Percentiles rank a stretch among this genome's conserved stretches.
Evolutionary conservation across 1,139 yeast species (phyloP).

Genomic region (Blastobotrys proliferans): DNA sequence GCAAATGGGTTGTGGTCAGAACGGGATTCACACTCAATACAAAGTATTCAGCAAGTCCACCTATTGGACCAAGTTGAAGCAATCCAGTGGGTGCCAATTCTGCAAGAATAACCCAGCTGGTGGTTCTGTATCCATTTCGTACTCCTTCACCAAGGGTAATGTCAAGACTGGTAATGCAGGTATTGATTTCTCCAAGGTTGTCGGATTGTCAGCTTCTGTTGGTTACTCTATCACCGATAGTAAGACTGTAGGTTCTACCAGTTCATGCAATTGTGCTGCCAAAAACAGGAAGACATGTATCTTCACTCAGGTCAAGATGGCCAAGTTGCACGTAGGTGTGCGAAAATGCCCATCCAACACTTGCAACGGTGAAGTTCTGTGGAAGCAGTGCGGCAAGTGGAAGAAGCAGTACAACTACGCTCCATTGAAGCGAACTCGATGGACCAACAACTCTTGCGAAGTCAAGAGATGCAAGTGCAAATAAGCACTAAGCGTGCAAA

Average conservation of each 20-base stretch:
- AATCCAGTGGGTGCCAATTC: not conserved
- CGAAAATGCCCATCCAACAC: not conserved
- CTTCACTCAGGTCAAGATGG: not conserved
- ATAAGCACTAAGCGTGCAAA: no score
- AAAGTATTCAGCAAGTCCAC: not conserved
- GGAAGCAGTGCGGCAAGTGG: not conserved
- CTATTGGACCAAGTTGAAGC: not conserved
- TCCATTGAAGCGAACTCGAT: not conserved
- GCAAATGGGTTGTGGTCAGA: not conserved
- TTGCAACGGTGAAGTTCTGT: not conserved
- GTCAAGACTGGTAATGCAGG: not conserved
- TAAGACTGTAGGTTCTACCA: not conserved
- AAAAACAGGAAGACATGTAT: not conserved
- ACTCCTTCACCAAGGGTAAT: not conserved
- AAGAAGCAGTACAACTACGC: not conserved
- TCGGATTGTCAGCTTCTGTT: not conserved
- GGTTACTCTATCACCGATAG: not conserved
- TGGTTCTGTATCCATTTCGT: not conserved
- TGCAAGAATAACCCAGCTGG: not conserved
- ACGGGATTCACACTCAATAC: not conserved
- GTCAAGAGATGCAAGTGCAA: not conserved
- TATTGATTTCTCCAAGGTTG: not conserved
- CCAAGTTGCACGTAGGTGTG: not conserved
- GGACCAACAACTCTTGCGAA: not conserved
- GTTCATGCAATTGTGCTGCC: not conserved